Evolutionary conservation across 2,329 filamentous ascomycete species (phyloP), one percentile per base, ranked within the genome.

Genomic region (Fusarium avenaceum): DNA sequence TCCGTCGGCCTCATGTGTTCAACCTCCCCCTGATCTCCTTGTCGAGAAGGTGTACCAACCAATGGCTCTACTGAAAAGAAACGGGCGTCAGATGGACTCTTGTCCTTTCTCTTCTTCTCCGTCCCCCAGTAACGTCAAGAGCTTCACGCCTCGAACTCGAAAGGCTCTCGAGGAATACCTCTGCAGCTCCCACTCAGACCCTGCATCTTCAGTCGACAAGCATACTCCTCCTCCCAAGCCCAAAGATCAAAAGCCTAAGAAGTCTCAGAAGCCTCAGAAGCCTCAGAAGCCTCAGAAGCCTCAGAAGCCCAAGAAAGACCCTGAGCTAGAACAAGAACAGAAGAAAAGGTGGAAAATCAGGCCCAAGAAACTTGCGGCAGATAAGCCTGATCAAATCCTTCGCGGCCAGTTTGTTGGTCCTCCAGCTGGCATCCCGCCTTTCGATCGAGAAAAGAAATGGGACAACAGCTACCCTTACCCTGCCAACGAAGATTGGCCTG

Each of bases 21-120:
- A 47, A 4, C 66, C 71, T n/a, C 69, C 71, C 7, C 52, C 52
- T 8, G 64, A 61, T 26, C 66, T 72, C n/a, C 58, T 67, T 17
- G 42, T 69, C 17, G 63, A 72, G 57, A 63, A 46, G 11, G 20
- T 35, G 40, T 35, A 3, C 42, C 14, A 24, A 38, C 33, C 3
- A 15, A 20, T 8, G 13, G 15, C 17, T 50, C 47, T 20, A 13
- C n/a, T 30, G 6, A 24, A n/a, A 5, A 28, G 13, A 7, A 14
- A 38, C 4, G 39, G 20, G n/a, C n/a, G 20, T 7, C 17, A 39
- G 3, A 40, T 14, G 8, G 44, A 22, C 10, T n/a, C 5, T 7
- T 40, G 28, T 8, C 24, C 17, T 5, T 11, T 20, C 17, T 43
- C 28, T 30, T 50, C 61, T 13, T 53, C 42, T 30, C 28, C 28